These are phyloP conservation scores for carrot (Daucus carota) DNA, from an alignment of 129 eudicot species.

Conservation along the genomic window DH1_v3.0 NC_030381.2:26140001-26140500, in stretches of 20 bases:
- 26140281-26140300: background rate
- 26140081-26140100: background rate
- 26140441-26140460: conserved; percentile 51
- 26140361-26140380: conserved; percentile 18
- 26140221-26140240: background rate
- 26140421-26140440: conserved; percentile 69
- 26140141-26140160: background rate
- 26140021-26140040: background rate
- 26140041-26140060: background rate
- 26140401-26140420: conserved; percentile 69
- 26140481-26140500: conserved; percentile 47
- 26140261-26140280: background rate
- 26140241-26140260: background rate
- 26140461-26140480: conserved; percentile 41
- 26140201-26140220: background rate
- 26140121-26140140: background rate
- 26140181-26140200: background rate
- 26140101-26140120: background rate
- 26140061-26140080: background rate
- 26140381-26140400: conserved; percentile 90
- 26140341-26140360: background rate
- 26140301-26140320: background rate
- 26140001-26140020: background rate
- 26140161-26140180: background rate
- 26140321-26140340: background rate